Conservation (phyloP, 108 stramenopile species). For the Aurantiochytrium sp. region DNA sequence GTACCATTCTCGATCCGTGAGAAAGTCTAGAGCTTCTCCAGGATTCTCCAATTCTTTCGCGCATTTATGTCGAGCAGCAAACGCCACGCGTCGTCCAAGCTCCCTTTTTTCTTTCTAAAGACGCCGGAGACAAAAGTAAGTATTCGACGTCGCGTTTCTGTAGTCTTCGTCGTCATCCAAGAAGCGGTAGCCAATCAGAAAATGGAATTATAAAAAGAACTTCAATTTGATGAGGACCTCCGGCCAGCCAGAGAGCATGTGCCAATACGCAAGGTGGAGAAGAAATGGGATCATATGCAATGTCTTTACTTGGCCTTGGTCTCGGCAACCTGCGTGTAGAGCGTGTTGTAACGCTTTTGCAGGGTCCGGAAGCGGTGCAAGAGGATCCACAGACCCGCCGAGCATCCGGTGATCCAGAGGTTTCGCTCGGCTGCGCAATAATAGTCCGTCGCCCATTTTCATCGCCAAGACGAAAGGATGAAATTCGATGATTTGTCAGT, state of each 20-base stretch:
- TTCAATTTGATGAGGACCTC: not conserved
- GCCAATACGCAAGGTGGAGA: not conserved
- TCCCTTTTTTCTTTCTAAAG: too few species aligned
- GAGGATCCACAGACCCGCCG: not conserved
- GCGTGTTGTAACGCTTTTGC: not conserved
- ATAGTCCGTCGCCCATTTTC: not conserved
- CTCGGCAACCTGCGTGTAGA: not conserved
- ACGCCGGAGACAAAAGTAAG: too few species aligned
- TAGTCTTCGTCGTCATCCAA: too few species aligned
- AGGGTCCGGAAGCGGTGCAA: constrained; percentile 7
- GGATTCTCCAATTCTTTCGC: too few species aligned
- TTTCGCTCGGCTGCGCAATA: not conserved
- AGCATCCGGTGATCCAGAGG: not conserved
- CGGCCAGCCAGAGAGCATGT: not conserved
- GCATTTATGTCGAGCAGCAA: too few species aligned
- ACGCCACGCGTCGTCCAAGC: too few species aligned
- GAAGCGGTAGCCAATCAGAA: too few species aligned
- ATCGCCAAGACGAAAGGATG: not conserved
- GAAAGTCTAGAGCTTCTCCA: too few species aligned
- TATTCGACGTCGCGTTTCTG: too few species aligned
- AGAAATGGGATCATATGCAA: not conserved
- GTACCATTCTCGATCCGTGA: too few species aligned
- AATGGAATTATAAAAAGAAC: too few species aligned
- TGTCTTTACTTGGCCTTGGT: not conserved
- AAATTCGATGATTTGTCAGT: not conserved